Base-by-base conservation (phyloP, 441 rosid species). In the Corymbia calophylla region DNA sequence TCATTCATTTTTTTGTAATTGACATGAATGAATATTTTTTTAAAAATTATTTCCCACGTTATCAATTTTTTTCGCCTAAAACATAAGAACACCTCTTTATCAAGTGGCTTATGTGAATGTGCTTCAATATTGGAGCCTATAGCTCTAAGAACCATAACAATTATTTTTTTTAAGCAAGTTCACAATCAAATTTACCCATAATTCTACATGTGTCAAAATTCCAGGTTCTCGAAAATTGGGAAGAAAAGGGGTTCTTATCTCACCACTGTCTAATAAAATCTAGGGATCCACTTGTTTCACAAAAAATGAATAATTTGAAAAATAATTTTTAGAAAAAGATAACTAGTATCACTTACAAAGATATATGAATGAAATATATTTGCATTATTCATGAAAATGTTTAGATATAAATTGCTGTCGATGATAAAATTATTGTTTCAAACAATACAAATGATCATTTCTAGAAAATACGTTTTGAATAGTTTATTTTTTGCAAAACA, bases 201-300 rank as follows among this genome's bases (percentile, higher is more conserved):
- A 68, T 0, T 39, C 82, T 39, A 29, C 31, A 13, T 8, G 18
- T 4, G 2, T 3, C 32, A 29, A 29, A 13, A 17, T 62, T 7
- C 68, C 6, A 62, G 17, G 8, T 62, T 62, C 29, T 3, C 18
- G 6, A 62, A 8, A 62, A 29, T 62, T 29, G 15, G 32, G 6
- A 62, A 14, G 27, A 62, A 29, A 62, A 0, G 14, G 17, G 32
- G 18, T 29, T 62, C 13, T 29, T 6, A 7, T 7, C 32, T 13
- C 16, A 15, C 53, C 53, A 51, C 53, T 39, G 5, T 39, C 44
- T 39, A 39, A 39, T 39, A 39, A 58, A 58, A 23, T 25, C 7
- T 58, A 25, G 25, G 3, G 12, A 6, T 58, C 1, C 0, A 0
- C 9, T 58, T 25, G 11, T 1, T 58, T 58, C 6, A 58, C 0